Evolutionary conservation across 495 filamentous ascomycete species (phyloP).

Genomic region (Trypethelium eluteriae): DNA sequence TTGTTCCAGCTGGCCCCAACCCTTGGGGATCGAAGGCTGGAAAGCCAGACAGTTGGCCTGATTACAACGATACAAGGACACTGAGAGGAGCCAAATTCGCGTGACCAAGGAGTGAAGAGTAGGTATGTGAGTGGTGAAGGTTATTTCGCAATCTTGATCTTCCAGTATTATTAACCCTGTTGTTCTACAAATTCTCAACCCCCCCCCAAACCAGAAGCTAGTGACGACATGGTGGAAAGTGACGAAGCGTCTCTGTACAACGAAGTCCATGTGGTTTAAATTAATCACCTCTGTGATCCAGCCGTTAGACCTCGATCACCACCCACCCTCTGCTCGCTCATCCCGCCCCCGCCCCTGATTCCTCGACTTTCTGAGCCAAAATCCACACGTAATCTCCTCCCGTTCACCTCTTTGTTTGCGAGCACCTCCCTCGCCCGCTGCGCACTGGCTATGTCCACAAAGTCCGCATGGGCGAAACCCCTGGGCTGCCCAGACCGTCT

Average conservation of each 20-base stretch:
- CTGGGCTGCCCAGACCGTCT: constrained; percentile 76
- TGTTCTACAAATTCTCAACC: neutral
- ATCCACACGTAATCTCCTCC: constrained; percentile 59
- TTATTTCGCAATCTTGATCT: neutral
- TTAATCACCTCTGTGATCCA: too few species aligned
- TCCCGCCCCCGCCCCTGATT: neutral
- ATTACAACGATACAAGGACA: neutral
- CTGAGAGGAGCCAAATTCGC: too few species aligned
- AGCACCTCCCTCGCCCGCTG: constrained; percentile 50
- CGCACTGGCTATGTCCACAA: constrained; percentile 58
- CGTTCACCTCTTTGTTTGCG: constrained; percentile 51
- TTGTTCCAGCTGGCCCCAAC: neutral
- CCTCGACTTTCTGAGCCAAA: constrained; percentile 37
- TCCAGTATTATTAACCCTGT: neutral
- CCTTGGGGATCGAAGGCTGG: too few species aligned
- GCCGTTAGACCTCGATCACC: too few species aligned
- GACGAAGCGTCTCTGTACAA: neutral
- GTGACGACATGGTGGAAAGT: neutral
- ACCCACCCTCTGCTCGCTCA: neutral
- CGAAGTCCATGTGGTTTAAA: neutral
- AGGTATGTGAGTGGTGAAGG: neutral
- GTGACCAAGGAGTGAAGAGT: neutral
- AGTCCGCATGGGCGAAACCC: constrained; percentile 89
- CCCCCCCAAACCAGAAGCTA: constrained; percentile 4
- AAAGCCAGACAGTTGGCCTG: neutral